Evolutionary conservation across 805 yeast species (phyloP), one percentile per base, ranked within the genome.

Genomic region (Myxozyma monticola): DNA sequence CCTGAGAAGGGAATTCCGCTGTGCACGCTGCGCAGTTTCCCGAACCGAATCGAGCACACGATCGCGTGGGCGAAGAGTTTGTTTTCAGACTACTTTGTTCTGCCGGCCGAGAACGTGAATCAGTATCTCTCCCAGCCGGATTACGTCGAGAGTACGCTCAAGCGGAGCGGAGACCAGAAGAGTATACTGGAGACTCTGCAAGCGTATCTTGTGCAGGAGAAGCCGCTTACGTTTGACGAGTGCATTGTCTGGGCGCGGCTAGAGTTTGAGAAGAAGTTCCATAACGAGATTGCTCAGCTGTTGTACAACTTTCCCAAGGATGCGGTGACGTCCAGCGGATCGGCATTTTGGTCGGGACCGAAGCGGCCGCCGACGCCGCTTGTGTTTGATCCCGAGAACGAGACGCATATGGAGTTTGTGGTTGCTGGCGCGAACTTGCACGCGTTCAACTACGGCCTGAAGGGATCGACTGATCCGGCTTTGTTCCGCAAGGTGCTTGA

Each of bases 61-160:
- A 93, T 93, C 71, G 98, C 99, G 18, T 93, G 99, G 99, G 96
- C 98, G 14, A 95, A 95, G 72, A 83, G 89, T 17, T 76, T 88
- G 65, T 93, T 93, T 77, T 93, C 86, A 75, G 96, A 93, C 18
- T 88, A 81, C 65, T 93, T 93, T 69, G 75, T 81, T 31, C 96
- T 91, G 54, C 77, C 88, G n/a, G 90, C 96, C 17, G 96, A 88
- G 69, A 88, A 88, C 63, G 98, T 90, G 48, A 93, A 93, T 68
- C 71, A 88, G 65, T 93, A 89, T 70, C 73, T 93, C 66, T 76
- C 90, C 29, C 96, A 93, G 71, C 93, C 96, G 54, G 84, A 89
- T 71, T 93, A 84, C 69, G 91, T 91, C 38, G 97, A 91, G 71
- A 81, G 84, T 56, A 85, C 95, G 4, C 76, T 93, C 71, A 91